Percentiles rank a stretch among this genome's conserved stretches.
Evolutionary conservation across 2,329 filamentous ascomycete species (phyloP).

Genomic region (Fusarium multiceps): DNA sequence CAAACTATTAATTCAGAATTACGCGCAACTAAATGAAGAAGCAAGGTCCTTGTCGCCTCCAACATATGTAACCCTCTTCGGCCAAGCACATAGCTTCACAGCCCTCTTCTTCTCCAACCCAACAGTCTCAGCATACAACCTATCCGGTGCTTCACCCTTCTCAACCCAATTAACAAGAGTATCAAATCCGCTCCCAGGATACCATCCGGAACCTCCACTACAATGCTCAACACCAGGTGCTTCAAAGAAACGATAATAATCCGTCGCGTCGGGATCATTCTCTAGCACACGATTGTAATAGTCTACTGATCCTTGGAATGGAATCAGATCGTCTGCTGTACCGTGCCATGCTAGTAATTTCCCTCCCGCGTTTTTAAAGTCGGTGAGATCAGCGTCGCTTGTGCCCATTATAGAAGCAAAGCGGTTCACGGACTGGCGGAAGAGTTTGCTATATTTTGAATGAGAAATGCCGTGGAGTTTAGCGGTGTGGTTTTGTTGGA

Average conservation of each 20-base stretch:
- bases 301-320: constrained; percentile 19
- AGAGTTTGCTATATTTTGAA: constrained; percentile 4
- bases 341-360: constrained; percentile 39
- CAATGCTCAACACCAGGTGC: constrained; percentile 33
- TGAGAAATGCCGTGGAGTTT: neutral
- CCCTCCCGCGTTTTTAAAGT: constrained; percentile 28
- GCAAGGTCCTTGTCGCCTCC: constrained; percentile 1
- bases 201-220: constrained; percentile 6
- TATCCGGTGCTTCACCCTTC: constrained; percentile 11
- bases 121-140: constrained; percentile 15
- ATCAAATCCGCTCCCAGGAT: constrained; percentile 18
- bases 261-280: neutral
- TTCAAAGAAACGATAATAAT: constrained; percentile 33
- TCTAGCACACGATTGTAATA: constrained; percentile 25
- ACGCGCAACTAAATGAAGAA: constrained; percentile 19
- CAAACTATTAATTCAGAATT: no score
- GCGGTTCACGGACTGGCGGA: constrained; percentile 25
- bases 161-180: constrained; percentile 32
- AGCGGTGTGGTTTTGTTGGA: neutral
- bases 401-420: constrained; percentile 33
- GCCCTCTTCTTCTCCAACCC: neutral
- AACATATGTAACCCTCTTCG: constrained; percentile 9
- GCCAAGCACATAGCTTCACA: constrained; percentile 20
- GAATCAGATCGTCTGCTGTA: constrained; percentile 26
- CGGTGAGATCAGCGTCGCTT: constrained; percentile 21